Evolutionary conservation across 306 rosid genomes (phyloP), one percentile per base, ranked within the genome.

Genomic region (Cucurbita ficifolia): DNA sequence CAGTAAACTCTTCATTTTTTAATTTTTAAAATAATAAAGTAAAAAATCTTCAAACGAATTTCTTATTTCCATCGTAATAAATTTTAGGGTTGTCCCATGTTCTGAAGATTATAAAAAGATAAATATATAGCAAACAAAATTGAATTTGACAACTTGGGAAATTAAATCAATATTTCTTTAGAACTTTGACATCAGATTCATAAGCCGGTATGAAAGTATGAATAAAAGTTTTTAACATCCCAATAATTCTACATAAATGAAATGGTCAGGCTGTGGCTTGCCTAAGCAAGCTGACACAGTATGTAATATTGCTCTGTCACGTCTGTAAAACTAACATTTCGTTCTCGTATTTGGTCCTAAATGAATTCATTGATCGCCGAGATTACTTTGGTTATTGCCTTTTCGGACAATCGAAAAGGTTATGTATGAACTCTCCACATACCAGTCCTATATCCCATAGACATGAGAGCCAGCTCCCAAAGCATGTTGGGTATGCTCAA

Each of bases 401-500:
- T 8, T 1, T 8, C 46, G 11, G 68, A 18, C 17, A 39, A 48
- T 40, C 10, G 16, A 11, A 63, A 63, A 45, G 72, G 53, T 67
- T 48, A 67, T 43, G 72, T 45, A 40, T 79, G 82, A 81, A 90
- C 81, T 86, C 83, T 85, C 98, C 98, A 94, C 81, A 86, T 82
- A 75, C 94, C 89, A 17, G 84, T 89, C 80, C 97, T 85, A 86
- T 94, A 94, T 53, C 98, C 98, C 73, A 82, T 79, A 42, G 96
- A 86, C 96, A 94, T 94, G 78, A 94, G 91, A 72, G 87, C 76
- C 76, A 90, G 92, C 88, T 94, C 98, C 98, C 97, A 94, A 64
- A 94, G 97, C 97, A 94, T 94, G 89, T 88, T 88, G 19, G 95
- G 98, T 58, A 90, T 94, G 83, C 98, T 94, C 82, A 88, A 78